phyloP scores from a whole-genome alignment of 1,284 basidiomycete species.

The Papiliotrema terrestris region DNA sequence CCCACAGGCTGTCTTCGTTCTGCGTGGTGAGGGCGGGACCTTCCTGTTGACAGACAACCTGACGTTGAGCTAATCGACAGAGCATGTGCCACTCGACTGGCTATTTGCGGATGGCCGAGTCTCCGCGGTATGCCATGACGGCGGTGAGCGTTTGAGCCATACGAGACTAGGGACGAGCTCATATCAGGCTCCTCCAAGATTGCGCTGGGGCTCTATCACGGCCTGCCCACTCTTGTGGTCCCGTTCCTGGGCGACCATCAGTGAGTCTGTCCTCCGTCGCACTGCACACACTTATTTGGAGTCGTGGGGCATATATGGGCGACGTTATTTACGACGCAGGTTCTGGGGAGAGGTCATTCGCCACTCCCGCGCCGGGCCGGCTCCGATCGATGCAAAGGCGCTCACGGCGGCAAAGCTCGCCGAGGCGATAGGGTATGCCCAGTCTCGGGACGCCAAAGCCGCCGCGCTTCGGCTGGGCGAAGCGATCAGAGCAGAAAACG shows the following conservation, averaged over 20 bases:
- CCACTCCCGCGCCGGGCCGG: constrained; percentile 59
- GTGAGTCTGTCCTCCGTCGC: constrained; percentile 8
- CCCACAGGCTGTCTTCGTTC: constrained; percentile 54
- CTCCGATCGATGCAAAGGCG: constrained; percentile 56
- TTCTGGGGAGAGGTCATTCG: constrained; percentile 57
- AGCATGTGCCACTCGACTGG: constrained; percentile 66
- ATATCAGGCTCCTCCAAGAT: constrained; percentile 58
- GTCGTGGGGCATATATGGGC: not conserved
- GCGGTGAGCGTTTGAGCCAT: no score
- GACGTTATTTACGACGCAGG: constrained; percentile 19
- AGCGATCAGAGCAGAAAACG: constrained; percentile 57
- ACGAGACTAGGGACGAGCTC: not conserved
- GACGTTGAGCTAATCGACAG: constrained; percentile 18
- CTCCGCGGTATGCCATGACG: constrained; percentile 63
- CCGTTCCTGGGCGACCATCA: constrained; percentile 66
- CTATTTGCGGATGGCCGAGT: constrained; percentile 57
- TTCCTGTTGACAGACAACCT: not conserved
- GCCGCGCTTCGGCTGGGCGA: constrained; percentile 56
- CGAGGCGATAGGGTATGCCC: constrained; percentile 54
- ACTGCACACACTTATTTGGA: not conserved
- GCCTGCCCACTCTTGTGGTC: constrained; percentile 60
- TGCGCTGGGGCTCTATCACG: constrained; percentile 58
- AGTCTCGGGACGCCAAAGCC: constrained; percentile 50
- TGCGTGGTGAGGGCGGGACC: constrained; percentile 45
- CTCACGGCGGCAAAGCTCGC: constrained; percentile 55